Evolutionary conservation across 2,329 filamentous ascomycete genomes (phyloP), one percentile per base, ranked within the genome.

Genomic region (Trichoderma atroviride): DNA sequence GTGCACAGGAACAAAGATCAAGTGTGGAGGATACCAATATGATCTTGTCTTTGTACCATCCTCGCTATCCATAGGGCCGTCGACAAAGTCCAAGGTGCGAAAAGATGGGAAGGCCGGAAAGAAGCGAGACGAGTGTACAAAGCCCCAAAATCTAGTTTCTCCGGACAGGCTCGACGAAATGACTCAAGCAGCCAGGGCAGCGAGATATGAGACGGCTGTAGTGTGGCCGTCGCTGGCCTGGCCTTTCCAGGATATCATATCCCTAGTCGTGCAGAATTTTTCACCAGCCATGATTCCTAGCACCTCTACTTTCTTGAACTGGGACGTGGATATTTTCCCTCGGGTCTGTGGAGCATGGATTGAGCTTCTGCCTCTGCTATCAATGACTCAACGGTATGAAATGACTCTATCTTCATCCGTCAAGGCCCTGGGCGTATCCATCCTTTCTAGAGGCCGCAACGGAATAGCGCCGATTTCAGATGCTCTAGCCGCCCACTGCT

Each of bases 331-430:
- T 5, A 72, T 73, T 62, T 81, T 81, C 61, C 80, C 76, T 29
- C 75, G 77, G 11, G 77, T 81, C 56, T 82, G 80, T 67, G 81
- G 81, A 9, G 74, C 78, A 0, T 83, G 81, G 81, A 76, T 82
- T 0, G 79, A 80, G 62, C 75, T 78, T 9, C 74, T 83, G 6
- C 80, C 80, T 1, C 70, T 73, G 0, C 73, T 82, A 3, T 72
- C 74, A 1, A 58, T 68, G 10, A 70, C 70, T 14, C 65, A 72
- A 1, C 50, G 63, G 4, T 69, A 71, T 29, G 72, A 75, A 9
- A 50, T 70, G 0, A 70, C 76, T 3, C 68, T 82, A 6, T 71
- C 72, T 2, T 72, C 75, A 1, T 75, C 80, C 2, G 74, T 81
- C 63, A 76, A 75, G 58, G 77, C 80, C 6, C 73, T 82, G 57